A percentile compares a stretch with the other conserved stretches of the same genome.
These are phyloP conservation scores for Leucogyrophana mollusca DNA, from an alignment of 768 basidiomycete species.

Conservation along the genomic window DNA sequence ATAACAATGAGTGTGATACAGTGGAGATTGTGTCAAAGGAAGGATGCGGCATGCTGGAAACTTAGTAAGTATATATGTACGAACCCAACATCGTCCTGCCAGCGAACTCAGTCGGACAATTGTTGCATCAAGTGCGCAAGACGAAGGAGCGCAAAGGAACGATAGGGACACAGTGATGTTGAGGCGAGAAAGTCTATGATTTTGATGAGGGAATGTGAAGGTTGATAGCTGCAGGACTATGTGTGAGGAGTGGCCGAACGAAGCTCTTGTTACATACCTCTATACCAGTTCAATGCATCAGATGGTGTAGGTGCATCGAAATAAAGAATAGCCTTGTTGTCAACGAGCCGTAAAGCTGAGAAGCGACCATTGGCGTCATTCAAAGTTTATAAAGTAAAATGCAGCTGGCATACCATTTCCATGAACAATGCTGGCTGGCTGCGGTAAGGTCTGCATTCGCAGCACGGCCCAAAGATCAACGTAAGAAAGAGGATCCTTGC, in stretches of 20 bases:
- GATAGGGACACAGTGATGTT: slow-evolving; percentile 2
- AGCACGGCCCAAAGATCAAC: slow-evolving; percentile 98
- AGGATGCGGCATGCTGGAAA: slow-evolving; percentile 26
- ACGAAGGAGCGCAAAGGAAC: background rate
- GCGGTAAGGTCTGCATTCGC: slow-evolving; percentile 90
- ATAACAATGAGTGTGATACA: slow-evolving; percentile 27
- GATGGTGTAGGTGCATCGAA: slow-evolving; percentile 84
- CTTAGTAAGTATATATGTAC: slow-evolving; percentile 38
- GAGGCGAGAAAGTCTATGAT: slow-evolving; percentile 41
- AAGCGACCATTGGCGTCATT: slow-evolving; percentile 6
- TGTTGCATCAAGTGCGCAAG: too few species aligned
- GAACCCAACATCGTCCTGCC: slow-evolving; percentile 20
- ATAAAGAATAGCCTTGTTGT: slow-evolving; percentile 89
- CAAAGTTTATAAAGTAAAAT: slow-evolving; percentile 1
- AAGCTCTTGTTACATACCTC: slow-evolving; percentile 53
- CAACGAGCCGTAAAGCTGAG: slow-evolving; percentile 80
- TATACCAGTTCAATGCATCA: slow-evolving; percentile 86
- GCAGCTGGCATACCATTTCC: slow-evolving; percentile 60
- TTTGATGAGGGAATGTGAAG: slow-evolving; percentile 85
- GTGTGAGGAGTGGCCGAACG: background rate
- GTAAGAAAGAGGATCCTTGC: slow-evolving; percentile 64
- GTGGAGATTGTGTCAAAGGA: slow-evolving; percentile 25
- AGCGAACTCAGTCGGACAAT: slow-evolving; percentile 10
- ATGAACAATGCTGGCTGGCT: slow-evolving; percentile 88
- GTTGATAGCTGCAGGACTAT: slow-evolving; percentile 65